Conservation (phyloP, 2,329 filamentous ascomycete species). For the Fusarium domesticum region DNA sequence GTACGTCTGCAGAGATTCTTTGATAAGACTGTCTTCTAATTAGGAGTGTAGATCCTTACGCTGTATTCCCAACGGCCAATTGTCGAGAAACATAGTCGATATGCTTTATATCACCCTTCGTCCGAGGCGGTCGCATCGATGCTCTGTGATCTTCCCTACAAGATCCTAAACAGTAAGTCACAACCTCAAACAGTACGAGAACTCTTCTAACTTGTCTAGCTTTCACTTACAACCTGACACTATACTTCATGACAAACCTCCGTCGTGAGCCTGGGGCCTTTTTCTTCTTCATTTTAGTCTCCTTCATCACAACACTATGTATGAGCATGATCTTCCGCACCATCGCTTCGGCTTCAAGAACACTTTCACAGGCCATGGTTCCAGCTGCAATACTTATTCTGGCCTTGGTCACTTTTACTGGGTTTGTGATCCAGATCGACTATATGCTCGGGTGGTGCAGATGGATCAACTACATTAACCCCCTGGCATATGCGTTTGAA, state of each 20-base stretch:
- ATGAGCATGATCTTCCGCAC: conserved; percentile 45
- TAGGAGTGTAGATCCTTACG: conserved; percentile 21
- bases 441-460: conserved; percentile 61
- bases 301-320: conserved; percentile 36
- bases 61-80: conserved; percentile 33
- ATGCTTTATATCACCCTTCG: conserved; percentile 35
- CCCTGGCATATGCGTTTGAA: conserved; percentile 63
- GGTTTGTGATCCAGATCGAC: conserved; percentile 41
- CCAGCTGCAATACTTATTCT: conserved; percentile 38
- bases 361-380: conserved; percentile 45
- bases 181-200: neutral
- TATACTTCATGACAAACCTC: conserved; percentile 49
- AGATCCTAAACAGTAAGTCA: conserved; percentile 28
- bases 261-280: conserved; percentile 43
- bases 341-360: conserved; percentile 45
- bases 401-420: conserved; percentile 39
- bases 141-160: conserved; percentile 41
- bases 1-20: neutral
- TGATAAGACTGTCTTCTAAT: conserved; percentile 25
- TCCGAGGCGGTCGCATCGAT: conserved; percentile 33
- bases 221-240: conserved; percentile 42
- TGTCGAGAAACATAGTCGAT: conserved; percentile 36
- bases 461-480: conserved; percentile 65
- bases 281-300: conserved; percentile 45
- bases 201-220: conserved; percentile 3